These are phyloP conservation scores for Ramaria rubella DNA, from an alignment of 768 basidiomycete species.

Conservation along the genomic window DNA sequence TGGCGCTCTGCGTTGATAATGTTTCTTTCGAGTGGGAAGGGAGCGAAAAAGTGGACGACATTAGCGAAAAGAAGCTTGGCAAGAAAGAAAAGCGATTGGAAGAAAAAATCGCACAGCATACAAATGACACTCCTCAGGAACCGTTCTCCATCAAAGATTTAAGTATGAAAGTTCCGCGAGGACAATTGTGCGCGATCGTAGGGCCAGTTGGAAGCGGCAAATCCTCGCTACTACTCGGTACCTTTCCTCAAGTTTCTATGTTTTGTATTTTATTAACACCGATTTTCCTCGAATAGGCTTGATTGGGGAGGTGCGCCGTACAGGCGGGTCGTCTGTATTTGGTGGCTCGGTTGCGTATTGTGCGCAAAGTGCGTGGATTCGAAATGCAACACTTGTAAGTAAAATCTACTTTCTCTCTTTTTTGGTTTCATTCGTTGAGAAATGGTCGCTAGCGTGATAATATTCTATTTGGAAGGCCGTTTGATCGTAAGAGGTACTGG, in stretches of 20 bases:
- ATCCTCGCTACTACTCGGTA: conserved; percentile 25
- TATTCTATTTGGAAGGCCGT: conserved; percentile 58
- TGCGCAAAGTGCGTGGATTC: conserved; percentile 72
- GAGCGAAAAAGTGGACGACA: conserved; percentile 13
- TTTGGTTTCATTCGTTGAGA: too few species aligned
- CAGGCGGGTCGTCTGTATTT: conserved; percentile 46
- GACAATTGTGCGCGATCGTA: conserved; percentile 54
- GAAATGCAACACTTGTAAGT: conserved; percentile 55
- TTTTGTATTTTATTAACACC: conserved; percentile 35
- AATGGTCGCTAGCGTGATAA: conserved; percentile 46
- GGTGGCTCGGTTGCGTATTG: conserved; percentile 65
- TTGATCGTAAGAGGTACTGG: conserved; percentile 63
- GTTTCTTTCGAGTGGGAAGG: conserved; percentile 64
- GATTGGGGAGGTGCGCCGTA: conserved; percentile 62
- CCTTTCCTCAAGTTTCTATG: neutral
- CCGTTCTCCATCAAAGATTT: conserved; percentile 50
- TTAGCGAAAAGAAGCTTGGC: conserved; percentile 11
- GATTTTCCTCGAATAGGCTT: conserved; percentile 58
- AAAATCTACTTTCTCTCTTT: neutral
- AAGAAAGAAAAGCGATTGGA: conserved; percentile 6
- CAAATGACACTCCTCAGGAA: conserved; percentile 7
- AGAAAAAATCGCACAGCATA: conserved; percentile 13
- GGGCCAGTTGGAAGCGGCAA: conserved; percentile 68
- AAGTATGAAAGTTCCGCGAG: conserved; percentile 46
- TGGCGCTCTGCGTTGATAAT: conserved; percentile 43